Conservation (phyloP, 2,329 filamentous ascomycete genomes). For the Colletotrichum viniferum region DNA sequence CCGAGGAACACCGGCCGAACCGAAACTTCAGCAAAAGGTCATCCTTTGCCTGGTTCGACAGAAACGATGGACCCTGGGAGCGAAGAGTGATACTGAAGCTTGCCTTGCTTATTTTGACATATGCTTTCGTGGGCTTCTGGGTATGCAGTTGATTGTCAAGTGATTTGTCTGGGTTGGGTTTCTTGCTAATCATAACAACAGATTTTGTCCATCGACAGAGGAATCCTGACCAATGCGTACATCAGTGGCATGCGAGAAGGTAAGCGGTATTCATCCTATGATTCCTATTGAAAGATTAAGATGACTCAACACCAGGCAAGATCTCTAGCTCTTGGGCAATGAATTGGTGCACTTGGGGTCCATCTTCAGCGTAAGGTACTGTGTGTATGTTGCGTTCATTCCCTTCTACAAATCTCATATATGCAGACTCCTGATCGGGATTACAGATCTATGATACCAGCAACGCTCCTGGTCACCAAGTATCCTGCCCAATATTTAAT, state of each 20-base stretch:
- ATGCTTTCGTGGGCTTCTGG: neutral
- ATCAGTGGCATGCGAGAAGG: neutral
- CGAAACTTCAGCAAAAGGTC: neutral
- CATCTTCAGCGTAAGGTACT: neutral
- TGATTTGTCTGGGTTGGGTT: neutral
- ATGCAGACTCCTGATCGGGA: neutral
- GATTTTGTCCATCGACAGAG: neutral
- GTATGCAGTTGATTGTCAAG: neutral
- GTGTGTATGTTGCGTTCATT: neutral
- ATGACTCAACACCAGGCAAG: neutral
- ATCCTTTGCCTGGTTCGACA: neutral
- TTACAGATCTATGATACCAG: neutral
- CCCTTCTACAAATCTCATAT: fast-evolving
- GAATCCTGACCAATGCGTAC: neutral
- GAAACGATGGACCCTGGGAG: neutral
- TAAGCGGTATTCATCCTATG: fast-evolving
- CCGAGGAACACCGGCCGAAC: neutral
- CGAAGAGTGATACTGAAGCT: neutral
- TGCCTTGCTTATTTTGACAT: neutral
- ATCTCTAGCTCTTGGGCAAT: neutral
- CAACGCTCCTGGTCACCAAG: neutral
- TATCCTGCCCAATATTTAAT: neutral
- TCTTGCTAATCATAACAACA: neutral
- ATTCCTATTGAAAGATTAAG: neutral
- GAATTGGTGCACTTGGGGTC: neutral